Conservation (phyloP, 768 basidiomycete species). For the Gloeopeniophorella convolvens region DNA sequence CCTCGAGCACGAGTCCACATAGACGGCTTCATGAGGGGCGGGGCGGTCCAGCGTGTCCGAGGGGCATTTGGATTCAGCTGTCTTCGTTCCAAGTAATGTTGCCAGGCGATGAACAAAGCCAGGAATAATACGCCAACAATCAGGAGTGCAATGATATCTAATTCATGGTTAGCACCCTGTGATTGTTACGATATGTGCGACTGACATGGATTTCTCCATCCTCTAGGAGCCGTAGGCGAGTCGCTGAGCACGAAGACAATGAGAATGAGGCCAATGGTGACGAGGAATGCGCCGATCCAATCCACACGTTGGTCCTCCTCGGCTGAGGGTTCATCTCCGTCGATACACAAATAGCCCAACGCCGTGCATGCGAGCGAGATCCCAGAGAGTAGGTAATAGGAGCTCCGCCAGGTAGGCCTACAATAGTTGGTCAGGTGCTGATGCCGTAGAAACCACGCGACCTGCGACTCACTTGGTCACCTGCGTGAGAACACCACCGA, state of each 20-base stretch:
- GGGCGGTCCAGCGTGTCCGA: conserved; percentile 34
- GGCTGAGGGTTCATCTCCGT: conserved; percentile 40
- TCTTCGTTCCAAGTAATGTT: conserved; percentile 47
- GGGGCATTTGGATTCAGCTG: conserved; percentile 17
- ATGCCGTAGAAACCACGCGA: not conserved
- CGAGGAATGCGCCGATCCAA: conserved; percentile 66
- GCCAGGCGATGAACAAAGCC: conserved; percentile 56
- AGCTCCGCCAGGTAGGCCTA: conserved; percentile 56
- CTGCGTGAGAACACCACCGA: conserved; percentile 67
- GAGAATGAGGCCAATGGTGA: conserved; percentile 60
- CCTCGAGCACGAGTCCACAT: conserved; percentile 61
- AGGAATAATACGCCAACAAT: conserved; percentile 54
- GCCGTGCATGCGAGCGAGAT: conserved; percentile 47
- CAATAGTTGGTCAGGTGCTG: too few species aligned
- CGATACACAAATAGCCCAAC: conserved; percentile 53
- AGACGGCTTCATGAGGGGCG: conserved; percentile 58
- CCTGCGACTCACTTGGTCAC: conserved; percentile 8
- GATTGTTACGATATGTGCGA: not conserved
- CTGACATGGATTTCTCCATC: conserved; percentile 57
- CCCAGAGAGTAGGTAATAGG: conserved; percentile 54
- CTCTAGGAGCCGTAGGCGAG: conserved; percentile 48
- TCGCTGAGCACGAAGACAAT: conserved; percentile 71
- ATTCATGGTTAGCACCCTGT: conserved; percentile 1
- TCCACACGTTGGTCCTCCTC: conserved; percentile 47
- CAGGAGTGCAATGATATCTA: conserved; percentile 68